Evolutionary conservation across 305 asterid species (phyloP), one percentile per base, ranked within the genome.

Genomic region (Coffea humblotiana): DNA sequence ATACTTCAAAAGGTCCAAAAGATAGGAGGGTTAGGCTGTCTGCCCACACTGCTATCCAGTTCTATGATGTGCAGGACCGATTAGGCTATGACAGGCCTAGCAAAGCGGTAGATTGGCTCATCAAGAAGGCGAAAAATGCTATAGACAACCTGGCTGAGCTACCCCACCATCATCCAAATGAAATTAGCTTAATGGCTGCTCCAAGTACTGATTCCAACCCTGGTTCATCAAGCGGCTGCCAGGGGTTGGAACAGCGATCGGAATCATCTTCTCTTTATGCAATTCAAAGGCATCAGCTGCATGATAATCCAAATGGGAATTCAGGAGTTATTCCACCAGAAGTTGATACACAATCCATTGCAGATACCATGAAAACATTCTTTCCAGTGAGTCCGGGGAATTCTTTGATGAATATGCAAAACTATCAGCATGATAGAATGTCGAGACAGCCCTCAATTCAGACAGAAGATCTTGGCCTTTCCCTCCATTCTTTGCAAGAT

Each of bases 61-160:
- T 95, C 82, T 95, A 95, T 79, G 99, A 95, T 70, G 99, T 95
- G 0, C 99, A 95, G 52, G 99, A 95, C 82, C 90, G 99, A 48
- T 89, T 95, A 23, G 99, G 99, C 54, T 95, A 90, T 79, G 98
- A 95, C 89, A 90, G 98, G 27, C 99, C 99, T 2, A 95, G 99
- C 84, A 95, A 95, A 80, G 99, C 99, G 0, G 99, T 95, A 2
- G 99, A 95, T 85, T 95, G 99, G 99, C 87, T 95, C 37, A 93
- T 95, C 64, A 91, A 90, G 75, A 92, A 95, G 49, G 99, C 99
- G 0, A 88, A 94, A 77, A 75, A 89, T 13, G 91, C 99, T 84
- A 95, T 95, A 72, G 99, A 95, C 63, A 96, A 94, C 77, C 91
- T 95, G 12, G 96, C 90, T 23, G 90, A 93, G 77, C 85, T 89